Evolutionary conservation across 2,329 filamentous ascomycete species (phyloP), one percentile per base, ranked within the genome.

Genomic region (Ophiosphaerella narmari): DNA sequence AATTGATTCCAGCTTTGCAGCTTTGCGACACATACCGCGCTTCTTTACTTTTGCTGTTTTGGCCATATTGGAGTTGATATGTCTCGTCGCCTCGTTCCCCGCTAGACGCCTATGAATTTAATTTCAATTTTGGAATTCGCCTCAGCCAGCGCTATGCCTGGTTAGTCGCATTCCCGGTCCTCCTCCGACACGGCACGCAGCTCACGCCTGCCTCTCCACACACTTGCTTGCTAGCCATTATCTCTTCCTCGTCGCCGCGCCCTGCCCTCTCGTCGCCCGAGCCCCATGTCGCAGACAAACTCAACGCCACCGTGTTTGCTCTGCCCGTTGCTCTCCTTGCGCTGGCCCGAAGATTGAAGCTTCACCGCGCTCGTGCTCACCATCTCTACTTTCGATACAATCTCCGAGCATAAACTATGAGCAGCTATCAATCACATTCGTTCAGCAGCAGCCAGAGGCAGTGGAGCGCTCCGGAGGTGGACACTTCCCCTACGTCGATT

Each of bases 1-100:
- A 5, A 12, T 7, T 21, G 18, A 4, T 4, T 21, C 4, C 3
- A 21, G 18, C 18, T 4, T 4, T 21, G 18, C 18, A 21, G 4
- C 18, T 2, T 4, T 4, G 18, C 3, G 18, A 37, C 40, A 37
- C 60, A 16, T 64, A 77, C 75, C 67, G 54, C 73, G 67, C 63
- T 77, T 77, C 66, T 78, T 79, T 43, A 74, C 57, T 52, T 78
- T 79, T 43, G 75, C 69, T n/a, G 71, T 75, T 61, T 78, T 78
- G 24, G 74, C 76, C 75, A 77, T 78, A 44, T 49, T 50, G 44
- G 32, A 21, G 18, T 21, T 4, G 16, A 3, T 2, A 18, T 18
- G 16, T 21, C 18, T 21, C 18, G 2, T 21, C 18, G 18, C 18
- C 18, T 4, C 18, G 18, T 21, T 21, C 18, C 18, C 18, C 18